These are phyloP conservation scores for Cystoisospora suis DNA, from an alignment of 169 alveolate genomes.

Conservation along the genomic window DNA sequence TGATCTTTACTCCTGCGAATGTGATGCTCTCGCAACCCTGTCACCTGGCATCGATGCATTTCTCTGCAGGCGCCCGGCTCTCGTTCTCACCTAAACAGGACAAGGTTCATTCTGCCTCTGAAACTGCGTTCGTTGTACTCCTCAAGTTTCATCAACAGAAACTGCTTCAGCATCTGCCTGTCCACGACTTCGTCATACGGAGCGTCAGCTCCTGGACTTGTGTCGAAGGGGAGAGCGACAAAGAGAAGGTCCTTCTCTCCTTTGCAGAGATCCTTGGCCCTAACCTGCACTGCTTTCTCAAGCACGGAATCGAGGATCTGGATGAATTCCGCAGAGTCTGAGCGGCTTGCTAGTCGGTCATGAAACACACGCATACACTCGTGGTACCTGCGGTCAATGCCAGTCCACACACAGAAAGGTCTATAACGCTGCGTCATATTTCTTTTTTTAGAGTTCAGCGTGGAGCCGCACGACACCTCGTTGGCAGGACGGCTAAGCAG, in stretches of 20 bases:
- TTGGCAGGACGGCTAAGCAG: too few species aligned
- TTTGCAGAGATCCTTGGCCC: slow-evolving; percentile 73
- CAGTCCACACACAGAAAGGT: neutral
- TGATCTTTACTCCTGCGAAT: too few species aligned
- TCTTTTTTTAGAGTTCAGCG: too few species aligned
- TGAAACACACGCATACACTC: slow-evolving; percentile 91
- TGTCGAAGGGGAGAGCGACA: slow-evolving; percentile 75
- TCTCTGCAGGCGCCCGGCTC: too few species aligned
- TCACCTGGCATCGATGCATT: too few species aligned
- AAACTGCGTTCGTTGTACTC: slow-evolving; percentile 84
- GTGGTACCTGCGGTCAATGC: slow-evolving; percentile 84
- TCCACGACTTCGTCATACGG: slow-evolving; percentile 84
- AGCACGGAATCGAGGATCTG: slow-evolving; percentile 77
- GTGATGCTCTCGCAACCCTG: too few species aligned
- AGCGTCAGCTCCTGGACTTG: slow-evolving; percentile 74
- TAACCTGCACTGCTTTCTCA: slow-evolving; percentile 72
- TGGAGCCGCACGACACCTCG: too few species aligned
- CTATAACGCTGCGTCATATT: too few species aligned
- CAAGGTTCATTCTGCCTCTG: slow-evolving; percentile 86
- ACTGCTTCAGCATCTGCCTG: slow-evolving; percentile 75
- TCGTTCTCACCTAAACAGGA: slow-evolving; percentile 89
- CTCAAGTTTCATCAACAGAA: slow-evolving; percentile 78
- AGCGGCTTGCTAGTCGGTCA: slow-evolving; percentile 85
- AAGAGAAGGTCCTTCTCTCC: slow-evolving; percentile 76
- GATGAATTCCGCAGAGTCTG: slow-evolving; percentile 84